These are phyloP conservation scores for Yarrowia osloensis DNA, from an alignment of 805 yeast species.

Conservation along the genomic window DNA sequence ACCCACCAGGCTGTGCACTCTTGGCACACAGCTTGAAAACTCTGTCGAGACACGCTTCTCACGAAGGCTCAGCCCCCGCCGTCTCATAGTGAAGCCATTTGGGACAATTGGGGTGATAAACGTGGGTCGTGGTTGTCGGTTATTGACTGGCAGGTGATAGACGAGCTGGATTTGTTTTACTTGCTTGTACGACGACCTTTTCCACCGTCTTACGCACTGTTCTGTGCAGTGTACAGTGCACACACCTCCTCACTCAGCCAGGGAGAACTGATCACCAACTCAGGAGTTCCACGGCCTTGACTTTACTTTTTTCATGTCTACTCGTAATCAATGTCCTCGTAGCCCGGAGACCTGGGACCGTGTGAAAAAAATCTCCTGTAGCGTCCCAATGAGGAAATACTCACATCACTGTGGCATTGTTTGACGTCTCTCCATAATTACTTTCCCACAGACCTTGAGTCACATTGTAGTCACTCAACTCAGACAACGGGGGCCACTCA, in stretches of 20 bases:
- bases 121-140: not conserved
- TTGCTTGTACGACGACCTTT: no score
- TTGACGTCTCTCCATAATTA: not conserved
- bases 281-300: no score
- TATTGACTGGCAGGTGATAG: not conserved
- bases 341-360: no score
- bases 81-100: not conserved
- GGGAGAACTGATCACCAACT: no score
- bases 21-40: conserved; percentile 1
- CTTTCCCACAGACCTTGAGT: no score
- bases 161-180: no score
- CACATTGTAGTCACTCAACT: not conserved
- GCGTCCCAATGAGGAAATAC: not conserved
- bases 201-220: no score
- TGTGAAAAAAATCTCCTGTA: not conserved
- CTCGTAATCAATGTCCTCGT: no score
- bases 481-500: no score
- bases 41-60: conserved; percentile 9
- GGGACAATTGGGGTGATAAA: not conserved
- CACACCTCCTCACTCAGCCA: no score
- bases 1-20: conserved; percentile 9
- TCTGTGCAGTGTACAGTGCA: no score
- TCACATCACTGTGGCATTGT: not conserved
- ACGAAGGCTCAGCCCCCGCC: conserved; percentile 28
- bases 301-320: no score